Base-by-base conservation (phyloP, 768 basidiomycete species). In the Sutorius australiensis region DNA sequence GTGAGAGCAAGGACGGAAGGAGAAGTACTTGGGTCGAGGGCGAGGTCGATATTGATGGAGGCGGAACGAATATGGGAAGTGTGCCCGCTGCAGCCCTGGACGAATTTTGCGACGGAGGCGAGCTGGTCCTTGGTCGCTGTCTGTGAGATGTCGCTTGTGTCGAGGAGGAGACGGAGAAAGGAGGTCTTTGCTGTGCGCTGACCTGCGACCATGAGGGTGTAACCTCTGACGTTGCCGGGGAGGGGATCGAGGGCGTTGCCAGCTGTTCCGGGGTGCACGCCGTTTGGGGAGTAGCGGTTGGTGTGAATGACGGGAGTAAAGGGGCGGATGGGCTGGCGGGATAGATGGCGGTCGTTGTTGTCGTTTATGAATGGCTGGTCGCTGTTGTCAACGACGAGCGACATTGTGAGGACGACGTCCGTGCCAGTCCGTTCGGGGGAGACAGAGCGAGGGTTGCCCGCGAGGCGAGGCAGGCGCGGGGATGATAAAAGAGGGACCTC, bases 151-250 rank as follows among this genome's bases (percentile, higher is more conserved):
- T 80, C 75, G 75, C 80, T 80, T 58, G 91, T 89, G 76, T 91
- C 89, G 69, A 92, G 81, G 59, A 93, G 78, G 63, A 92, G 86
- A 52, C 89, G 83, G 65, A 92, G 84, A 65, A 93, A 88, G 55
- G 88, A 86, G 21, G 89, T 90, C 79, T 93, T 93, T 72, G 88
- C 87, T 73, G 86, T 84, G 73, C 85, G 77, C 67, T 81, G 83
- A 47, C 89, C 89, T 53, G 89, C 89, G 65, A 89, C 88, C 75
- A 92, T 86, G 70, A 92, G 74, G 61, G 85, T 84, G 75, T 80
- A 80, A 34, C 74, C 73, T 63, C 61, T 66, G 65, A 63, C 58
- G 52, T 55, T 56, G 64, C 50, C 54, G 61, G 53, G 51, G 53
- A 55, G 57, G 58, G 56, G 49, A 63, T 62, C 65, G 62, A 61